A percentile compares a stretch with the other conserved stretches of the same genome.
These are phyloP conservation scores for Taphrina flavorubra DNA, from an alignment of 1,139 yeast species.

Conservation along the genomic window DNA sequence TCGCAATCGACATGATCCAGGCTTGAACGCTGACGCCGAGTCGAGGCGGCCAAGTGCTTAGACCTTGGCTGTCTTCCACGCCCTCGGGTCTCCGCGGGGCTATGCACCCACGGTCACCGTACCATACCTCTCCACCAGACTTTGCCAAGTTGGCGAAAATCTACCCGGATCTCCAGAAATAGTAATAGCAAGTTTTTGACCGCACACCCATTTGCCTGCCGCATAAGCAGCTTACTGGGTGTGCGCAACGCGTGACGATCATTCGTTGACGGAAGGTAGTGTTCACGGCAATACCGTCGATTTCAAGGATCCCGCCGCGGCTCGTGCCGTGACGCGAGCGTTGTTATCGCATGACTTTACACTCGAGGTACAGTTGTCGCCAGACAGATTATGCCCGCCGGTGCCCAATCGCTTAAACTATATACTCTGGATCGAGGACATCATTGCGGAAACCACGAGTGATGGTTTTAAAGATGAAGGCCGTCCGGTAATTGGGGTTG, in stretches of 20 bases:
- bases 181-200: conserved; percentile 14
- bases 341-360: conserved; percentile 45
- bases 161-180: conserved; percentile 29
- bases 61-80: neutral
- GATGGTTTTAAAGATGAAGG: neutral
- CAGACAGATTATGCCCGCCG: conserved; percentile 47
- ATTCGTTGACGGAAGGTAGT: conserved; percentile 9
- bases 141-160: conserved; percentile 20
- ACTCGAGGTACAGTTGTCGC: conserved; percentile 42
- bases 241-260: conserved; percentile 3
- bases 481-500: conserved; percentile 42
- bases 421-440: conserved; percentile 47
- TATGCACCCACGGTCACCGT: conserved; percentile 33
- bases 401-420: conserved; percentile 47
- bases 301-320: conserved; percentile 45
- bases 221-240: neutral
- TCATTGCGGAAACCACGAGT: conserved; percentile 42
- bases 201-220: too few relatives aligned
- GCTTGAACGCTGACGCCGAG: neutral
- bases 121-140: conserved; percentile 31
- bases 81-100: neutral
- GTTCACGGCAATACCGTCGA: conserved; percentile 41
- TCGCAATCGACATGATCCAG: neutral
- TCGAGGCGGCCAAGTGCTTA: neutral
- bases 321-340: conserved; percentile 45